Percentiles rank a stretch among this genome's conserved stretches.
Evolutionary conservation across 768 basidiomycete species (phyloP).

Genomic region (Agaricus bisporus): DNA sequence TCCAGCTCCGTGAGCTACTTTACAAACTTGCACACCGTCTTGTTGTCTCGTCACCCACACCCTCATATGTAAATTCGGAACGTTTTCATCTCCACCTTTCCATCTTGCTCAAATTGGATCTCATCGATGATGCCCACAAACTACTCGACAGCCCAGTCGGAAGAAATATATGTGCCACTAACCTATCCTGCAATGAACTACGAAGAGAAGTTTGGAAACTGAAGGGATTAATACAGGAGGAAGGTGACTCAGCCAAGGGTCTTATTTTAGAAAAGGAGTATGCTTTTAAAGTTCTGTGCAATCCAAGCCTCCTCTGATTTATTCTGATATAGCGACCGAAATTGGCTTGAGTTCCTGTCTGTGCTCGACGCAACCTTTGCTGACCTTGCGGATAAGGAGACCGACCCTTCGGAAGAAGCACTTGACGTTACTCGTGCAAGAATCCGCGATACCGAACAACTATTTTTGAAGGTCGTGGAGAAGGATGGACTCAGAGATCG

Average conservation of each 20-base stretch:
- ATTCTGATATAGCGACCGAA: constrained; percentile 53
- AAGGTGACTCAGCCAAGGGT: constrained; percentile 53
- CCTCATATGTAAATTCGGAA: constrained; percentile 62
- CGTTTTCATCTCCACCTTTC: constrained; percentile 72
- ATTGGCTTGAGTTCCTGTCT: constrained; percentile 81
- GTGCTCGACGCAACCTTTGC: constrained; percentile 63
- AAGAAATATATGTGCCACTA: constrained; percentile 59
- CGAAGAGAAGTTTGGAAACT: constrained; percentile 64
- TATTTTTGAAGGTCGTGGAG: constrained; percentile 53
- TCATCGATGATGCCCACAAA: constrained; percentile 65
- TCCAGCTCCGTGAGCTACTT: constrained; percentile 58
- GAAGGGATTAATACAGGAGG: constrained; percentile 52
- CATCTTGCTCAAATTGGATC: constrained; percentile 62
- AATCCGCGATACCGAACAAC: constrained; percentile 36
- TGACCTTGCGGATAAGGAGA: constrained; percentile 15
- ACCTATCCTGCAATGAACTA: constrained; percentile 67
- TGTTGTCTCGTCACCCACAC: constrained; percentile 54
- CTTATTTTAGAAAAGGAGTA: constrained; percentile 58
- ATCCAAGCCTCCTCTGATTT: not conserved
- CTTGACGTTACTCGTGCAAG: constrained; percentile 25
- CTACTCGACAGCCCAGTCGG: constrained; percentile 67
- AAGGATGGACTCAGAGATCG: constrained; percentile 69
- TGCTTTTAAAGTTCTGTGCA: constrained; percentile 16
- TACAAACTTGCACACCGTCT: constrained; percentile 76
- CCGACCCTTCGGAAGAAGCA: constrained; percentile 22